Evolutionary conservation across 768 basidiomycete genomes (phyloP).

Genomic region (Russula lepida): DNA sequence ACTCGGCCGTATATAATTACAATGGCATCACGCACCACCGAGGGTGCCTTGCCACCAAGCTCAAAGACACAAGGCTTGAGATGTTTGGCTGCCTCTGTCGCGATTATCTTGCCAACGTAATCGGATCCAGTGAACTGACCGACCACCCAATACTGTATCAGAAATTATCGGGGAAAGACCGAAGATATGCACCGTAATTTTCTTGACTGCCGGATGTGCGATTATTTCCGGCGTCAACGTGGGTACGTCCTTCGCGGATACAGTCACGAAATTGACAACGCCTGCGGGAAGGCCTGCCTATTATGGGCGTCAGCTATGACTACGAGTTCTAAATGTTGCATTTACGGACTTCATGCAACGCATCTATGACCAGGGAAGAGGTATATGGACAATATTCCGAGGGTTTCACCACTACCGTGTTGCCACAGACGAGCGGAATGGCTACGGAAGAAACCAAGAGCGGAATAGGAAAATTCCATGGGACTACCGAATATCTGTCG

Average conservation of each 20-base stretch:
- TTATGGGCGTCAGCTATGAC: neutral
- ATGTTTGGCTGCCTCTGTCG: conserved; percentile 45
- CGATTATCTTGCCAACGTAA: conserved; percentile 45
- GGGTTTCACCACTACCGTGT: conserved; percentile 46
- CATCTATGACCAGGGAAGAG: conserved; percentile 38
- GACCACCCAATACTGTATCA: neutral
- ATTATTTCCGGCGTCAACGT: conserved; percentile 43
- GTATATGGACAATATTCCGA: conserved; percentile 44
- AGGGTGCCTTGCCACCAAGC: conserved; percentile 47
- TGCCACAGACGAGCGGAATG: conserved; percentile 39
- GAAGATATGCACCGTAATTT: conserved; percentile 39
- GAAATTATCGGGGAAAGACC: neutral
- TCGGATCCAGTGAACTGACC: conserved; percentile 51
- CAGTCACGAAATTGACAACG: conserved; percentile 48
- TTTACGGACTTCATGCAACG: conserved; percentile 35
- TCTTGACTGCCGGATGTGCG: conserved; percentile 43
- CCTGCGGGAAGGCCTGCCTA: conserved; percentile 53
- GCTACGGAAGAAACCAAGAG: conserved; percentile 40
- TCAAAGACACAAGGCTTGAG: conserved; percentile 50
- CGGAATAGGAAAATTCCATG: conserved; percentile 47
- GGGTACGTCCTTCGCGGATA: conserved; percentile 38
- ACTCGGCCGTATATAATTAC: neutral
- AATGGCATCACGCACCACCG: conserved; percentile 33
- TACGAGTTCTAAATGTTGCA: neutral
- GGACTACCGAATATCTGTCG: conserved; percentile 41